Base-by-base conservation (phyloP, 768 basidiomycete species). In the Calocybe cyanea region DNA sequence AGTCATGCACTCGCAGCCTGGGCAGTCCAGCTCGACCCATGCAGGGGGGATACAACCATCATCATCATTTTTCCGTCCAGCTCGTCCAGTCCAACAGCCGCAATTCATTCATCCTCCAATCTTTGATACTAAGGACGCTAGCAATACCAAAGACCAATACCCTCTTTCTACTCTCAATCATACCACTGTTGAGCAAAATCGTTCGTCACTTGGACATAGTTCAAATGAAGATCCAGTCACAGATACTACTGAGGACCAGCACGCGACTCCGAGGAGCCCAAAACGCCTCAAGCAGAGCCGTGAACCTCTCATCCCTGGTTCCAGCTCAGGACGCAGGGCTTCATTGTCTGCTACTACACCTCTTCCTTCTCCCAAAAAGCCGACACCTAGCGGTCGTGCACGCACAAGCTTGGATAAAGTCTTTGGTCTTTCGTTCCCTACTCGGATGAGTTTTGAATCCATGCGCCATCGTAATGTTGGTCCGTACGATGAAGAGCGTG, bases 31-130 rank as follows among this genome's bases (percentile, higher is more conserved):
- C 43, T 59, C 76, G 1, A 83, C 84, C 0, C 84, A 88, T 61
- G 81, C 82, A 10, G 78, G 80, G 35, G 87, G 86, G 24, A 85
- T 90, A 15, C 80, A 83, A 45, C 87, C 90, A 13, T 81, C 87
- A 8, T 78, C 86, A 4, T 83, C 85, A 6, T 90, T 91, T 68
- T 90, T 90, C 58, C 78, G 73, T 17, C 85, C 87, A 3, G 76
- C 81, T 4, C 73, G 81, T 40, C 87, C 85, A 0, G 62, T 63
- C 18, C 68, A 79, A 41, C 69, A 70, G 45, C 61, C 60, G 9
- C 63, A 61, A 39, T 71, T 63, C 51, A 75, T 71, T 23, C 76
- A 62, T 18, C 67, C 63, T 14, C 69, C 69, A 7, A 56, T 57
- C 40, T 58, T n/a, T n/a, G 31, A 32, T 8, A n/a, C 56, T 24